phyloP scores from a whole-genome alignment of 2,329 filamentous ascomycete species.

The Monosporascus sp. region DNA sequence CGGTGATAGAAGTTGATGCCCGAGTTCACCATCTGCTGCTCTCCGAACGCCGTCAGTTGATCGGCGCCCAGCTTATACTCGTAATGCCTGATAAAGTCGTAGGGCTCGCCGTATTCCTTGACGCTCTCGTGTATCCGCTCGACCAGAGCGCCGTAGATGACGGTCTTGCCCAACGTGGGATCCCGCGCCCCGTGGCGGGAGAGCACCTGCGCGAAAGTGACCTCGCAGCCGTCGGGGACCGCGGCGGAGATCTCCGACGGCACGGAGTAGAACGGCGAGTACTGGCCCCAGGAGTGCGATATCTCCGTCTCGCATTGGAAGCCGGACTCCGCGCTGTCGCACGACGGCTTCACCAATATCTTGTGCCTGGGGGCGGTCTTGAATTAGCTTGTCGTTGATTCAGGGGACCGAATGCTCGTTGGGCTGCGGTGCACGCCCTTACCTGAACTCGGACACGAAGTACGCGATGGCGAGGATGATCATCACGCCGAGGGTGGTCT shows the following conservation, averaged over 20 bases:
- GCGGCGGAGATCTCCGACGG: constrained; percentile 57
- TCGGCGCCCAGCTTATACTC: constrained; percentile 66
- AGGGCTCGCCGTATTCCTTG: constrained; percentile 55
- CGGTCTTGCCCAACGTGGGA: constrained; percentile 66
- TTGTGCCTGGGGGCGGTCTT: constrained; percentile 2
- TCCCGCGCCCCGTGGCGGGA: constrained; percentile 82
- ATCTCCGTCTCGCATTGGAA: constrained; percentile 59
- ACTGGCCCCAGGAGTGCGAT: constrained; percentile 77
- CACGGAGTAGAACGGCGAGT: constrained; percentile 77
- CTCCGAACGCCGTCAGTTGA: constrained; percentile 61
- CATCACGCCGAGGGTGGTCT: constrained; percentile 13
- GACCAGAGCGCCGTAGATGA: constrained; percentile 59
- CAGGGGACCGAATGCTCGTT: neutral
- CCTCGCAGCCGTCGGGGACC: constrained; percentile 61
- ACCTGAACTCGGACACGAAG: constrained; percentile 17
- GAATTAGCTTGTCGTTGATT: constrained; percentile 1
- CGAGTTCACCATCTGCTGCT: constrained; percentile 67
- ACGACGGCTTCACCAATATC: constrained; percentile 31
- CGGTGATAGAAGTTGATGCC: constrained; percentile 71
- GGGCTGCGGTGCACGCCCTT: neutral
- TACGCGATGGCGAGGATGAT: constrained; percentile 15
- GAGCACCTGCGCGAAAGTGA: constrained; percentile 77
- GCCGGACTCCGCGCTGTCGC: constrained; percentile 50
- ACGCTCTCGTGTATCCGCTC: constrained; percentile 55
- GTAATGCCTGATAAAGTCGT: constrained; percentile 67